Conservation (phyloP, 2,329 filamentous ascomycete species). For the Rhynchosporium graminicola region DNA sequence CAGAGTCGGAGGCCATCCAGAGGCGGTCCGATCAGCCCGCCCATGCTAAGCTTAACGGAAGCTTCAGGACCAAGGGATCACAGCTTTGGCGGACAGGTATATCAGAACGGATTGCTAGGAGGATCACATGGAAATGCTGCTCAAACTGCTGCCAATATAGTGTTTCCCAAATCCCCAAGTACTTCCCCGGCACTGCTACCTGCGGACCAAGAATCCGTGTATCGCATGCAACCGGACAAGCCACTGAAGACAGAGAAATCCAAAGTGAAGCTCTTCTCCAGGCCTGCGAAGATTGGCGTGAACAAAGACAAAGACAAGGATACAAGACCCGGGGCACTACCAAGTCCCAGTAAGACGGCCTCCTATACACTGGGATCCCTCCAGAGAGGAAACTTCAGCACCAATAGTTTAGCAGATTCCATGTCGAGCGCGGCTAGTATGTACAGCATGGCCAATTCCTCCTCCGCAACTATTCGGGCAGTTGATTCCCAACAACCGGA, state of each 20-base stretch:
- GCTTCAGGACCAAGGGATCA: conserved; percentile 62
- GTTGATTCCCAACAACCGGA: conserved; percentile 52
- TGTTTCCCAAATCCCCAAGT: conserved; percentile 58
- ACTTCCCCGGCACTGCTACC: conserved; percentile 38
- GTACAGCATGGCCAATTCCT: conserved; percentile 75
- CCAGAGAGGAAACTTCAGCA: conserved; percentile 69
- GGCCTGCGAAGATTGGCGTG: conserved; percentile 72
- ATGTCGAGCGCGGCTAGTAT: conserved; percentile 59
- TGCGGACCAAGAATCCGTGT: conserved; percentile 41
- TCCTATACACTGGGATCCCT: conserved; percentile 64
- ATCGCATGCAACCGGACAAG: conserved; percentile 53
- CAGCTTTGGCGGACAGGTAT: conserved; percentile 50
- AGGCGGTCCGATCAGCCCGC: conserved; percentile 59
- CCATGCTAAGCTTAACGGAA: conserved; percentile 64
- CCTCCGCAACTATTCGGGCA: conserved; percentile 74
- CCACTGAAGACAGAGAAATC: conserved; percentile 65
- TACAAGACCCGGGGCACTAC: conserved; percentile 63
- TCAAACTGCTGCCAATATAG: conserved; percentile 71
- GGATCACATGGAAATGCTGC: conserved; percentile 65
- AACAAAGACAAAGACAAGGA: conserved; percentile 65
- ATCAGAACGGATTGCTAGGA: conserved; percentile 63
- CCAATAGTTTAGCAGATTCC: conserved; percentile 65
- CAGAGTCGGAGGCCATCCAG: conserved; percentile 37
- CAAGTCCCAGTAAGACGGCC: conserved; percentile 71
- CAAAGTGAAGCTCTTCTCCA: conserved; percentile 80